These are phyloP conservation scores for Chloromonas sp. DNA, from an alignment of 163 green algal genomes.

Conservation along the genomic window DNA sequence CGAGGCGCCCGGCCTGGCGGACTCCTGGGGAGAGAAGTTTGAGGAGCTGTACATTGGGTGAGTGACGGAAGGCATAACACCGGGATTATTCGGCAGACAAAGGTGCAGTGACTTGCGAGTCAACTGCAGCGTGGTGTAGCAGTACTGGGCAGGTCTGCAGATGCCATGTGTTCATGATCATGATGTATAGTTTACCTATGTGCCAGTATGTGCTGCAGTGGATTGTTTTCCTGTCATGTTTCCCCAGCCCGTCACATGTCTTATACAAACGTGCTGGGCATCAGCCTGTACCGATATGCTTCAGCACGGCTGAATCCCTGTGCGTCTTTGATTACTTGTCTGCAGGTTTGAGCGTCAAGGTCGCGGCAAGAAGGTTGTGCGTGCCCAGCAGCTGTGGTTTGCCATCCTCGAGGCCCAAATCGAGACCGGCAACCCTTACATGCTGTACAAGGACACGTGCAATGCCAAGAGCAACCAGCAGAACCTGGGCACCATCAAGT, in stretches of 20 bases:
- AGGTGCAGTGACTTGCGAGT: not conserved
- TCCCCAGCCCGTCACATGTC: too few relatives aligned
- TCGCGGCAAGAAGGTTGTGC: constrained; percentile 69
- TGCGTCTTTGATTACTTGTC: not conserved
- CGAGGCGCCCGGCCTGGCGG: constrained; percentile 88
- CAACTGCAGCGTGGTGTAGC: not conserved
- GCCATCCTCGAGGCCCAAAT: constrained; percentile 95
- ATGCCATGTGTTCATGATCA: too few relatives aligned
- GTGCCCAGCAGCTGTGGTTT: constrained; percentile 98
- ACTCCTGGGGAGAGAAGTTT: constrained; percentile 93
- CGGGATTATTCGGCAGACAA: too few relatives aligned
- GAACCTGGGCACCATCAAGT: constrained; percentile 99
- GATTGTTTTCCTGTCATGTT: too few relatives aligned
- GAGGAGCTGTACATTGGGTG: constrained; percentile 76
- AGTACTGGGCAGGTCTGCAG: too few relatives aligned
- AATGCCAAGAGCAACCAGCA: constrained; percentile 65
- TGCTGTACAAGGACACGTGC: constrained; percentile 93
- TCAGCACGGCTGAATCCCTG: too few relatives aligned
- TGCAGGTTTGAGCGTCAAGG: constrained; percentile 76
- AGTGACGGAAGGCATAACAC: not conserved
- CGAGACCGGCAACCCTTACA: constrained; percentile 94
- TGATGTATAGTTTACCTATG: too few relatives aligned
- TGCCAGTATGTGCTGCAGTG: too few relatives aligned
- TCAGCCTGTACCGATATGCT: too few relatives aligned
- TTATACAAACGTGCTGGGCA: too few relatives aligned